Conservation (phyloP, 1,284 basidiomycete species). For the Irpex sp. region DNA sequence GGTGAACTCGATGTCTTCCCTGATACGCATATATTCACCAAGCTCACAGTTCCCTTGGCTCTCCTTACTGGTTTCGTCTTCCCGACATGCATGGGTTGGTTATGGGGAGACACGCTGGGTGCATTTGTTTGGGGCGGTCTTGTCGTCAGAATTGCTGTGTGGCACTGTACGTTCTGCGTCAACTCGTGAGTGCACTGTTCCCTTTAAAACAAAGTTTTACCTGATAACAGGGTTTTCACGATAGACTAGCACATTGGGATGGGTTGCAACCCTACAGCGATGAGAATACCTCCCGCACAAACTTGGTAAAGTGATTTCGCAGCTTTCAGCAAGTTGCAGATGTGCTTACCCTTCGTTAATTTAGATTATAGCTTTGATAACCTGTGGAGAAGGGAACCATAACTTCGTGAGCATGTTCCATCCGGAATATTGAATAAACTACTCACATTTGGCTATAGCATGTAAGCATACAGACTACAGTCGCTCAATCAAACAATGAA, state of each 20-base stretch:
- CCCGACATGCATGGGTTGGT: conserved; percentile 48
- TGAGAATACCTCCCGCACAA: conserved; percentile 75
- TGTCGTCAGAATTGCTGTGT: conserved; percentile 58
- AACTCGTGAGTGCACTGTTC: conserved; percentile 55
- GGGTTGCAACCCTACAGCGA: conserved; percentile 77
- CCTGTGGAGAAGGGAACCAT: conserved; percentile 77
- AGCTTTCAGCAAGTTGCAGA: neutral
- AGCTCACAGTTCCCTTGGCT: conserved; percentile 50
- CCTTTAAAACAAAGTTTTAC: neutral
- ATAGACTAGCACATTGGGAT: conserved; percentile 73
- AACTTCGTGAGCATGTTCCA: conserved; percentile 54
- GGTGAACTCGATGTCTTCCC: conserved; percentile 13
- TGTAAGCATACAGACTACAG: conserved; percentile 18
- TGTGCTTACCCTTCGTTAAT: neutral
- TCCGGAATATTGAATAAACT: neutral
- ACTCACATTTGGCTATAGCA: conserved; percentile 19
- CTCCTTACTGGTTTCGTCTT: conserved; percentile 56
- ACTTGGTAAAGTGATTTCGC: conserved; percentile 41
- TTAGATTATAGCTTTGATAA: conserved; percentile 66
- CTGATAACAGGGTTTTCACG: neutral
- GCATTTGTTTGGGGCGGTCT: conserved; percentile 70
- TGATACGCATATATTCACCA: neutral
- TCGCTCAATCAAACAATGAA: neutral
- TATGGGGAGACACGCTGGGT: conserved; percentile 61
- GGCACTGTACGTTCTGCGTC: conserved; percentile 79